Conservation (phyloP, 192 early-diverging fungal species). For the Dissophora globulifera region DNA sequence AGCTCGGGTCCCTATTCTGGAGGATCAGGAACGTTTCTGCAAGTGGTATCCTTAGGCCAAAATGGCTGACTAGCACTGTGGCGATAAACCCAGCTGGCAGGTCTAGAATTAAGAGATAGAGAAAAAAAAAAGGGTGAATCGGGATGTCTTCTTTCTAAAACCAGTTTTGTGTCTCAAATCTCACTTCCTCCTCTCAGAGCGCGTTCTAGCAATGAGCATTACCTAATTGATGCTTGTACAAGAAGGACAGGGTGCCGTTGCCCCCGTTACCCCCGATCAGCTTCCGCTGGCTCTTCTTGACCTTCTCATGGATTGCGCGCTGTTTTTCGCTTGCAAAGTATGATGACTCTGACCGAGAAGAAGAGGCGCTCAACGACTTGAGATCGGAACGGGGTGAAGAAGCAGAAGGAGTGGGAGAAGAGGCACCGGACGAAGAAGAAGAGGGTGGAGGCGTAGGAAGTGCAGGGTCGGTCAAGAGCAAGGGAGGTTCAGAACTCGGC, state of each 20-base stretch:
- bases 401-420: slow-evolving; percentile 19
- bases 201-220: background rate
- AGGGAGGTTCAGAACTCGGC: too few species aligned
- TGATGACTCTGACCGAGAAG: background rate
- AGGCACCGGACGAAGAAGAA: too few species aligned
- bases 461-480: background rate
- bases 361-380: background rate
- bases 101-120: slow-evolving; percentile 33
- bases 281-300: slow-evolving; percentile 25
- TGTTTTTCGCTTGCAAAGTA: background rate
- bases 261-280: slow-evolving; percentile 8
- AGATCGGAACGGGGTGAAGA: slow-evolving; percentile 9
- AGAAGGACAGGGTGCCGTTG: slow-evolving; percentile 35
- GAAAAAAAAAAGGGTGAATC: too few species aligned
- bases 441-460: too few species aligned
- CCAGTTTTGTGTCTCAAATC: too few species aligned
- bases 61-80: slow-evolving; percentile 42
- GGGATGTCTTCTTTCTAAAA: too few species aligned
- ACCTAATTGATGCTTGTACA: slow-evolving; percentile 51
- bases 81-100: slow-evolving; percentile 54
- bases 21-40: slow-evolving; percentile 46
- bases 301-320: slow-evolving; percentile 10
- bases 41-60: slow-evolving; percentile 25
- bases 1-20: slow-evolving; percentile 43
- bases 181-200: too few species aligned